Evolutionary conservation across 31 red algal genomes (phyloP).

Genomic region (Odonthalia washingtoniensis): DNA sequence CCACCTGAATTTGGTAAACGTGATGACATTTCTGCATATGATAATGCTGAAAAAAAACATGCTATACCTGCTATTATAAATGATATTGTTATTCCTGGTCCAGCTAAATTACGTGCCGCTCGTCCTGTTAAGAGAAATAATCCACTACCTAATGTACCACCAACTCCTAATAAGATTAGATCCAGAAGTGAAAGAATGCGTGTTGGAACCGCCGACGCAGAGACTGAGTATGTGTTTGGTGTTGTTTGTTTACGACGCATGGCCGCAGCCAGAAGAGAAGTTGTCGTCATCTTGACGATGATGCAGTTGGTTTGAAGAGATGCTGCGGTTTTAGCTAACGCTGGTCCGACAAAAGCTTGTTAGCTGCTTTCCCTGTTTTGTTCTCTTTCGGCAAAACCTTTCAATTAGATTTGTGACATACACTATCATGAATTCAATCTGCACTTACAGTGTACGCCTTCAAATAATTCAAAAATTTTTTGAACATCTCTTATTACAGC

Average conservation of each 20-base stretch:
- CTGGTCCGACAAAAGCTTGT: too few relatives aligned
- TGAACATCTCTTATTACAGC: too few relatives aligned
- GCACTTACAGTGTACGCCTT: too few relatives aligned
- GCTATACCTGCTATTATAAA: conserved; percentile 78
- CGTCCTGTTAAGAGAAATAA: conserved; percentile 89
- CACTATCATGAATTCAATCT: too few relatives aligned
- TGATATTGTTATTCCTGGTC: conserved; percentile 77
- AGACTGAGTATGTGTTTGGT: not conserved
- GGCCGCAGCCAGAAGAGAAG: not conserved
- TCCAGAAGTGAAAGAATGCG: not conserved
- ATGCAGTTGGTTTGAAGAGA: too few relatives aligned
- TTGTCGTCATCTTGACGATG: too few relatives aligned
- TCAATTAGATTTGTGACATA: too few relatives aligned
- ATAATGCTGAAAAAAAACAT: conserved; percentile 72
- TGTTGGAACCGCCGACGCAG: not conserved
- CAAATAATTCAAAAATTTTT: too few relatives aligned
- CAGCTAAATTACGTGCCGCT: conserved; percentile 79
- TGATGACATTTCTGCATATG: conserved; percentile 95
- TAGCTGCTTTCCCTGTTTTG: too few relatives aligned
- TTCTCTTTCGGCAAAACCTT: too few relatives aligned
- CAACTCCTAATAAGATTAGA: conserved; percentile 66
- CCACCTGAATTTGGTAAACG: conserved; percentile 74
- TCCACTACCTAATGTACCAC: conserved; percentile 89
- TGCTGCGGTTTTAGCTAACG: too few relatives aligned
- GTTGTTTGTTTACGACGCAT: not conserved